phyloP scores from a whole-genome alignment of 225 moss, liverwort and hornwort genomes.

The Polytrichum commune region DNA sequence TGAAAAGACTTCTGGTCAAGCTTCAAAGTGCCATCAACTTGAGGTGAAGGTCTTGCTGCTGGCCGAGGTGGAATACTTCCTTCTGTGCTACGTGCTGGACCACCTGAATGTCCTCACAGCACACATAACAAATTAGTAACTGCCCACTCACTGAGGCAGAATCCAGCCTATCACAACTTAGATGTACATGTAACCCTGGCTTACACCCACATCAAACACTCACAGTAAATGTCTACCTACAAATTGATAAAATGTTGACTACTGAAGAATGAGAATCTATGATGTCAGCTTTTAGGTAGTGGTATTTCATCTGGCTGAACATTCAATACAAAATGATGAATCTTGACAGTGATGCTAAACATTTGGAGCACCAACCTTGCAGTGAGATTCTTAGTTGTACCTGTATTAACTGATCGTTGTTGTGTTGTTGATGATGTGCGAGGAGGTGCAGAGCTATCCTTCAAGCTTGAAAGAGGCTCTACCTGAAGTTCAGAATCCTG shows the following conservation, averaged over 20 bases:
- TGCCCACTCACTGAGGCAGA: background rate
- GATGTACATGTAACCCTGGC: too few relatives aligned
- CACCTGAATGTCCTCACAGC: conserved; percentile 14
- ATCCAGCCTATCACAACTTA: too few relatives aligned
- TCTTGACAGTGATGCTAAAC: too few relatives aligned
- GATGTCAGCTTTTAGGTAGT: too few relatives aligned
- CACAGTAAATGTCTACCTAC: too few relatives aligned
- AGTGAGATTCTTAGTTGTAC: conserved; percentile 9
- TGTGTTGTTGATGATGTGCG: conserved; percentile 35
- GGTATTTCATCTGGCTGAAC: too few relatives aligned
- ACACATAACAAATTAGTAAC: background rate
- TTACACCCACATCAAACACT: too few relatives aligned
- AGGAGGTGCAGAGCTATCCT: conserved; percentile 29
- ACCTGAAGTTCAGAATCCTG: conserved; percentile 71
- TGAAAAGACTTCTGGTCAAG: conserved; percentile 82
- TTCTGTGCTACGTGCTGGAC: conserved; percentile 43
- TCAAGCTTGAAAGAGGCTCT: conserved; percentile 56
- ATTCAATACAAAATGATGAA: too few relatives aligned
- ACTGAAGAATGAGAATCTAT: too few relatives aligned
- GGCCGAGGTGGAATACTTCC: conserved; percentile 46
- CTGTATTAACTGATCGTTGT: conserved; percentile 46
- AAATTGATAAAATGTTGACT: too few relatives aligned
- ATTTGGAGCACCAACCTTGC: too few relatives aligned
- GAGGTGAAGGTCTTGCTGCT: conserved; percentile 34
- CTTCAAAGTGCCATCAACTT: conserved; percentile 46